Conservation (phyloP, 208 protist genomes). For the Wallacemonas sp. region DNA sequence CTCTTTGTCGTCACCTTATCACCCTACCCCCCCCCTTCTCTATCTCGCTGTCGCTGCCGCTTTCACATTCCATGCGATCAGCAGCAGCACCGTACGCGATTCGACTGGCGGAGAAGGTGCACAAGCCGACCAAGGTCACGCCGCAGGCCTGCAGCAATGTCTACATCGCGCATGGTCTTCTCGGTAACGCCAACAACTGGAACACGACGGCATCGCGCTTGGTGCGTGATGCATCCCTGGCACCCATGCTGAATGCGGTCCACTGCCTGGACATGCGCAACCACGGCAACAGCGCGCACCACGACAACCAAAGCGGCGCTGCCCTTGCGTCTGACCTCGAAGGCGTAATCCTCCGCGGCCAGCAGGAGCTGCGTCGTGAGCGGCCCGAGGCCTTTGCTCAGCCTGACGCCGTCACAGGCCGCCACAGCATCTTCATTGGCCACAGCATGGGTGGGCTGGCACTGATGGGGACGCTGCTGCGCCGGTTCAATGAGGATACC, state of each 20-base stretch:
- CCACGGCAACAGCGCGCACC: constrained; percentile 76
- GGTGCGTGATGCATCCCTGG: constrained; percentile 41
- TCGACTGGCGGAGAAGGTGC: constrained; percentile 26
- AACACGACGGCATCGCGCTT: constrained; percentile 44
- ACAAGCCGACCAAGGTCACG: constrained; percentile 25
- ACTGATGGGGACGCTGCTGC: constrained; percentile 65
- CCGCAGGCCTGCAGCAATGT: constrained; percentile 32
- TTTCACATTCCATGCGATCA: too few species aligned
- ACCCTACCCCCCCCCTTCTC: too few species aligned
- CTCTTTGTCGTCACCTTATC: too few species aligned
- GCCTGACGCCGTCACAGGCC: constrained; percentile 14
- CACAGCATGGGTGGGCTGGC: constrained; percentile 91
- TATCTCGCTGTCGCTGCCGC: too few species aligned
- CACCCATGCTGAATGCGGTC: constrained; percentile 38
- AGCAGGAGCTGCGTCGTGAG: constrained; percentile 17
- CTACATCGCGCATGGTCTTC: constrained; percentile 76
- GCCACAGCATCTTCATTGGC: constrained; percentile 59
- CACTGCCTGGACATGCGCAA: constrained; percentile 83
- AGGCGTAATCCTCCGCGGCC: constrained; percentile 45
- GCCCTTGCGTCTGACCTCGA: constrained; percentile 76
- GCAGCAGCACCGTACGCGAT: constrained; percentile 7
- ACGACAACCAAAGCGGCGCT: constrained; percentile 52
- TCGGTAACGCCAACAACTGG: constrained; percentile 84
- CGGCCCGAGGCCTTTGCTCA: background rate
- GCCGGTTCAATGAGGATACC: constrained; percentile 67